Conservation (phyloP, 805 yeast genomes). For the Barnettozyma populi region DNA sequence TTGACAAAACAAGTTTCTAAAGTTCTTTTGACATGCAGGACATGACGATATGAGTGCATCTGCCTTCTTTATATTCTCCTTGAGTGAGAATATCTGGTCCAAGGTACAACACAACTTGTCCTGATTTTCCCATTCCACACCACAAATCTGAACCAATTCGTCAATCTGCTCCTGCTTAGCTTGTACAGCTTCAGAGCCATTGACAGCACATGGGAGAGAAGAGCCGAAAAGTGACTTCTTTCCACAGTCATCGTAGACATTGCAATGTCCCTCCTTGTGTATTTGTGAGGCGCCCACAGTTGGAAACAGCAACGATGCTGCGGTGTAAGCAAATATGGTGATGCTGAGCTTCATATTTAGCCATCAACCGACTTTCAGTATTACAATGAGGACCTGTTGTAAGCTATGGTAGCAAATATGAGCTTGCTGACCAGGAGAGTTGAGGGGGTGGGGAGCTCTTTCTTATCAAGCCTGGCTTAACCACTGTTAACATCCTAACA, state of each 20-base stretch:
- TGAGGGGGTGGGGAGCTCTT: neutral
- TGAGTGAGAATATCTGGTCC: slow-evolving; percentile 53
- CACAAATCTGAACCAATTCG: slow-evolving; percentile 60
- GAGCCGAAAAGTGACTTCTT: slow-evolving; percentile 73
- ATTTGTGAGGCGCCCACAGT: neutral
- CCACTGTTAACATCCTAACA: neutral
- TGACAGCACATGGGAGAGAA: slow-evolving; percentile 71
- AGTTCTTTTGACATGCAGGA: slow-evolving; percentile 89
- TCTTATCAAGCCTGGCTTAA: too few relatives aligned
- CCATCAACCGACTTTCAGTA: neutral
- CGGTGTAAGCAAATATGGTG: neutral
- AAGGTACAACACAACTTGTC: slow-evolving; percentile 63
- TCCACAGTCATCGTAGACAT: slow-evolving; percentile 56
- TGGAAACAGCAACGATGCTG: neutral
- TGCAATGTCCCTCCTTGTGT: slow-evolving; percentile 22
- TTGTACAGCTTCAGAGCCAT: slow-evolving; percentile 47
- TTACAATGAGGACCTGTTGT: neutral
- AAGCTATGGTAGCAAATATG: neutral
- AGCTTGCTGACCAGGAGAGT: neutral
- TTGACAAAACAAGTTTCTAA: slow-evolving; percentile 75
- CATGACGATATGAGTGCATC: slow-evolving; percentile 81
- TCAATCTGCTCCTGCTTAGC: slow-evolving; percentile 33
- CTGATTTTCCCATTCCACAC: slow-evolving; percentile 51
- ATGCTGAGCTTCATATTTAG: neutral
- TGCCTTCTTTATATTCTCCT: slow-evolving; percentile 61